Evolutionary conservation across 1,139 yeast genomes (phyloP).

Genomic region (Geotrichum australiense): DNA sequence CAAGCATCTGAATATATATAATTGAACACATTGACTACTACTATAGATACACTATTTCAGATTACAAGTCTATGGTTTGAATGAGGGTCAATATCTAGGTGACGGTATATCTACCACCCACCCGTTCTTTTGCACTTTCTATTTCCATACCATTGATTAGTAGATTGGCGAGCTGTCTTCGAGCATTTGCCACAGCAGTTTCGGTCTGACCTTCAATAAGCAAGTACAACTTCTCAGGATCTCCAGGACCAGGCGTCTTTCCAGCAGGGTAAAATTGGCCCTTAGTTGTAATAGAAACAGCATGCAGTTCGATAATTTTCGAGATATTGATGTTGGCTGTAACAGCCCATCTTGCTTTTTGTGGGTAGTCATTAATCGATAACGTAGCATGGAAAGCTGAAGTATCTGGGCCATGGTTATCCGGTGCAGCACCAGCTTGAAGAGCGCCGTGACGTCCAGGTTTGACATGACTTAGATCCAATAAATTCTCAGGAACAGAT

Average conservation of each 20-base stretch:
- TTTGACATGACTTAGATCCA: constrained; percentile 8
- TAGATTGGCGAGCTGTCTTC: constrained; percentile 51
- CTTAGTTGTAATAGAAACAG: constrained; percentile 74
- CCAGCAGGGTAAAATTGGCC: constrained; percentile 70
- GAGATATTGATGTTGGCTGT: constrained; percentile 61
- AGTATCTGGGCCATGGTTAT: constrained; percentile 55
- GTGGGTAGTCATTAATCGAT: constrained; percentile 80
- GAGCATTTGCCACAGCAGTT: constrained; percentile 57
- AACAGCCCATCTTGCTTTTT: constrained; percentile 74
- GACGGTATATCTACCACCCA: constrained; percentile 6
- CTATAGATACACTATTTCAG: no score
- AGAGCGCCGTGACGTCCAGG: constrained; percentile 18
- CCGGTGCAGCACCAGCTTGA: constrained; percentile 50
- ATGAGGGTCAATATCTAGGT: background rate
- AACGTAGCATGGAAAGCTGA: constrained; percentile 65
- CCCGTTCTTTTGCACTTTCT: constrained; percentile 37
- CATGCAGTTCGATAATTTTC: constrained; percentile 62
- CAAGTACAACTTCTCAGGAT: constrained; percentile 70
- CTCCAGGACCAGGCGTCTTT: constrained; percentile 40
- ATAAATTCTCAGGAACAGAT: background rate
- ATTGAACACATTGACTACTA: no score
- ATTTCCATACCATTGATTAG: constrained; percentile 54
- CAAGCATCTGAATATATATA: no score
- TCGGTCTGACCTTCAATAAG: constrained; percentile 73
- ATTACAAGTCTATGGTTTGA: no score